Conservation (phyloP, 2,329 filamentous ascomycete species). For the Aspergillus costaricaensis region DNA sequence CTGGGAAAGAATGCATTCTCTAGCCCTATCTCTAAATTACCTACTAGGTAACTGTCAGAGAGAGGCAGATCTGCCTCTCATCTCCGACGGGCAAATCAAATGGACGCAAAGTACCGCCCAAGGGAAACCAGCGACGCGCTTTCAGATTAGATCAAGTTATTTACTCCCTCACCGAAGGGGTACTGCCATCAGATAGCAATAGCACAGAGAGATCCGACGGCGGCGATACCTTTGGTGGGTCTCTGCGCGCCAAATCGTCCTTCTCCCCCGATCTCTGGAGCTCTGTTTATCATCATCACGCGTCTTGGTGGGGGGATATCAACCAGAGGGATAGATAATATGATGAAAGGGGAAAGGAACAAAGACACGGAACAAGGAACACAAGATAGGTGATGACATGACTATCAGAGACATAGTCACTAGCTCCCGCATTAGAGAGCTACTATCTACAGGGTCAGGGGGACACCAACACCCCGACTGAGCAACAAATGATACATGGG, state of each 20-base stretch:
- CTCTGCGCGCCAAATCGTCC: slow-evolving; percentile 18
- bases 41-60: not conserved
- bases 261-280: slow-evolving; percentile 23
- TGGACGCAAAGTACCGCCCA: not conserved
- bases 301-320: slow-evolving; percentile 11
- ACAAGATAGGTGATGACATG: not conserved
- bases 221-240: slow-evolving; percentile 23
- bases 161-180: slow-evolving; percentile 47
- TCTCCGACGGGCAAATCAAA: not conserved
- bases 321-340: not conserved
- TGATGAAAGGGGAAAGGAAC: slow-evolving; percentile 7
- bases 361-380: not conserved
- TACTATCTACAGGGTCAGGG: not conserved
- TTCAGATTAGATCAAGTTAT: slow-evolving; percentile 67
- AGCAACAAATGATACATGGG: slow-evolving; percentile 12
- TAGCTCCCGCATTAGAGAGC: not conserved
- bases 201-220: slow-evolving; percentile 21
- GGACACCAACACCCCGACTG: not conserved
- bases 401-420: not conserved
- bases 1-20: not conserved
- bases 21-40: not conserved
- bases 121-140: slow-evolving; percentile 18
- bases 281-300: slow-evolving; percentile 30
- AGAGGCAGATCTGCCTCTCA: not conserved
- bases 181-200: slow-evolving; percentile 15